Percentiles rank a stretch among this genome's conserved stretches.
phyloP scores from a whole-genome alignment of 371 early-diverging fungal species.

The Mortierella sp. region DNA sequence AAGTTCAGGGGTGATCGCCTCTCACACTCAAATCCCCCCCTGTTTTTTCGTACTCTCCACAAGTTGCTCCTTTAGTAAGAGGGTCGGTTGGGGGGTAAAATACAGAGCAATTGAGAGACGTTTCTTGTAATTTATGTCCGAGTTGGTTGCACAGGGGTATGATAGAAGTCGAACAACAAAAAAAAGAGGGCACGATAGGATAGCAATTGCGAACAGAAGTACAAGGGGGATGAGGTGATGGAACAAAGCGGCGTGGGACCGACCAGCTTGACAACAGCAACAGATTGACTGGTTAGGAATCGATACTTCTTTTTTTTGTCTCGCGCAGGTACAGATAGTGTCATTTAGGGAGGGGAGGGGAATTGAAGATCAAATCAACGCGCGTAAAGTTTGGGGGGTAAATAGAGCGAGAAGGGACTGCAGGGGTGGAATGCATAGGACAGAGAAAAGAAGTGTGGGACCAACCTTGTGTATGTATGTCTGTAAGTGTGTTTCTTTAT shows the following conservation, averaged over 20 bases:
- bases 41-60: not conserved
- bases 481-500: not conserved
- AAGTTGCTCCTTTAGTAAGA: too few relatives aligned
- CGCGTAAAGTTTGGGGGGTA: conserved; percentile 1
- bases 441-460: not conserved
- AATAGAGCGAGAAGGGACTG: not conserved
- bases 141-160: conserved; percentile 2
- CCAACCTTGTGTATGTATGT: conserved; percentile 13
- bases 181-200: not conserved
- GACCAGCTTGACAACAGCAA: not conserved
- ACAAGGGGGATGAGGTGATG: not conserved
- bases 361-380: not conserved
- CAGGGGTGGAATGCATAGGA: not conserved
- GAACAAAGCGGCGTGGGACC: not conserved
- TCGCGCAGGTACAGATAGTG: not conserved
- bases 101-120: not conserved
- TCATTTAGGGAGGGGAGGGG: not conserved
- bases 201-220: not conserved
- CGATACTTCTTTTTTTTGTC: too few relatives aligned
- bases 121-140: not conserved
- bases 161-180: not conserved
- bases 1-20: not conserved
- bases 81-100: too few relatives aligned
- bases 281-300: too few relatives aligned
- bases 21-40: not conserved